Conservation (phyloP, 2,329 filamentous ascomycete species). For the Rhynchosporium agropyri region DNA sequence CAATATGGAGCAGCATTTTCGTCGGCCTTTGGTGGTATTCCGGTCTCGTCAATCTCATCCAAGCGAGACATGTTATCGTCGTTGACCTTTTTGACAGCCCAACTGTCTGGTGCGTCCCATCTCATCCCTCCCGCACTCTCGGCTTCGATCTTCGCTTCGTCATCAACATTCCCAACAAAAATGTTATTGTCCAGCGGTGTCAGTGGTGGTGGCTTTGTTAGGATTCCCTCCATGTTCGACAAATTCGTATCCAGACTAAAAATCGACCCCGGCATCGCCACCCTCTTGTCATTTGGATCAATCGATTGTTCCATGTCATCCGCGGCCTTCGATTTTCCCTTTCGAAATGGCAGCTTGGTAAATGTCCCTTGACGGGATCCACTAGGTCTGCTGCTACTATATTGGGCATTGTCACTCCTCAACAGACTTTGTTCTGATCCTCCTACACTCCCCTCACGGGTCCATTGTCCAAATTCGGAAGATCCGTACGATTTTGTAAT, state of each 20-base stretch:
- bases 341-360: conserved; percentile 63
- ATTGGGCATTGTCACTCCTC: conserved; percentile 32
- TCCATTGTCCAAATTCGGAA: conserved; percentile 38
- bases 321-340: conserved; percentile 53
- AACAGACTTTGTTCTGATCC: conserved; percentile 37
- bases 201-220: conserved; percentile 70
- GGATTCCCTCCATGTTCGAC: conserved; percentile 87
- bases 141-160: conserved; percentile 44
- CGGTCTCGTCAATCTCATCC: conserved; percentile 68
- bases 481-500: conserved; percentile 32
- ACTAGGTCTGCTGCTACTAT: conserved; percentile 19
- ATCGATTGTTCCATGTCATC: conserved; percentile 59
- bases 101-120: conserved; percentile 96
- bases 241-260: conserved; percentile 88
- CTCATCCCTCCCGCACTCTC: conserved; percentile 49
- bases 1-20: conserved; percentile 81
- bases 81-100: conserved; percentile 79
- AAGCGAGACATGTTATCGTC: conserved; percentile 63
- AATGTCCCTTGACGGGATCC: conserved; percentile 39
- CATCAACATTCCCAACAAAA: conserved; percentile 48
- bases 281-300: conserved; percentile 33
- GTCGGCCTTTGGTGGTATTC: conserved; percentile 67
- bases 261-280: conserved; percentile 50
- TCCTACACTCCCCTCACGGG: conserved; percentile 38
- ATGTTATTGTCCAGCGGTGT: conserved; percentile 68